These are phyloP conservation scores for Aspergillus affinis DNA, from an alignment of 495 filamentous ascomycete species.

Conservation along the genomic window DNA sequence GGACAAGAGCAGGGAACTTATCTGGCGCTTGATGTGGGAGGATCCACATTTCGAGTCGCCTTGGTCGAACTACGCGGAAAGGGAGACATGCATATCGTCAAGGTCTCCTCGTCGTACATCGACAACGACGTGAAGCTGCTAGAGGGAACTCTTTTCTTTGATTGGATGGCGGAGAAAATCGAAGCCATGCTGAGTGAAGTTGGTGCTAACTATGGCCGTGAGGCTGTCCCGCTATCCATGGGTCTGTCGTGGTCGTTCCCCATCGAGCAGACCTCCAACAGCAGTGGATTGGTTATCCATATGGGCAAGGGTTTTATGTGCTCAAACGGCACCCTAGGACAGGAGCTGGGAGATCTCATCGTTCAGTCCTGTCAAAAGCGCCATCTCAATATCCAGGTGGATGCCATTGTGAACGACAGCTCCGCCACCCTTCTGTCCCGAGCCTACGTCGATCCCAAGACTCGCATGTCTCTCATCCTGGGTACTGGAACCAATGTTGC, in stretches of 20 bases:
- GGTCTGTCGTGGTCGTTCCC: conserved; percentile 71
- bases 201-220: conserved; percentile 38
- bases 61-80: conserved; percentile 57
- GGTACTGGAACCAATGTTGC: conserved; percentile 89
- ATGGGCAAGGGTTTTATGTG: conserved; percentile 71
- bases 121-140: conserved; percentile 53
- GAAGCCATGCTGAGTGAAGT: conserved; percentile 51
- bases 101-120: conserved; percentile 51
- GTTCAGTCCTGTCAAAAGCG: conserved; percentile 54
- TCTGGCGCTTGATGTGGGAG: conserved; percentile 65
- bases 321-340: conserved; percentile 54
- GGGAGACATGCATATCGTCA: conserved; percentile 51
- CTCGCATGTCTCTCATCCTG: conserved; percentile 74
- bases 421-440: conserved; percentile 79
- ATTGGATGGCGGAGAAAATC: conserved; percentile 66
- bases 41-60: conserved; percentile 65
- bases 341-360: conserved; percentile 60
- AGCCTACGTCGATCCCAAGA: conserved; percentile 63
- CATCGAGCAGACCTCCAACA: conserved; percentile 61
- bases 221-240: conserved; percentile 47
- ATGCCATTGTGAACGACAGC: conserved; percentile 82
- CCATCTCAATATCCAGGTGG: conserved; percentile 51
- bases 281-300: conserved; percentile 54
- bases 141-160: conserved; percentile 59
- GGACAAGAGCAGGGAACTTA: conserved; percentile 61